Conservation (phyloP, 2,329 filamentous ascomycete species). For the Penicillium freii region DNA sequence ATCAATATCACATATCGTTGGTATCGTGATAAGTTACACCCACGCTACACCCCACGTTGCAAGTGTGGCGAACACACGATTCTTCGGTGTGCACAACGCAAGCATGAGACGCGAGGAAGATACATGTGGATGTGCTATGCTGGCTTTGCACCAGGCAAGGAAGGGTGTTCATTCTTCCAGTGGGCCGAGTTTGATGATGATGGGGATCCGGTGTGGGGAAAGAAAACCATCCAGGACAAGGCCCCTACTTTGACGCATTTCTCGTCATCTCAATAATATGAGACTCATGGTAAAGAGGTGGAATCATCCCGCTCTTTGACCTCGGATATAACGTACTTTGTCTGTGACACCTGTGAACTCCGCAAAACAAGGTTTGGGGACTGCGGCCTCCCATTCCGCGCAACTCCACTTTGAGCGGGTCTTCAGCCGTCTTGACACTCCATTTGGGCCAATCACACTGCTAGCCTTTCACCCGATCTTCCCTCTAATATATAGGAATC, state of each 20-base stretch:
- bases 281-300: background rate
- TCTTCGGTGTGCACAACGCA: conserved; percentile 75
- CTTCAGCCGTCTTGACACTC: background rate
- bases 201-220: conserved; percentile 69
- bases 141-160: conserved; percentile 45
- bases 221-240: conserved; percentile 14
- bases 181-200: conserved; percentile 88
- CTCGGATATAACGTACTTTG: background rate
- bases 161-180: conserved; percentile 73
- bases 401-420: background rate
- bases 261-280: conserved; percentile 21
- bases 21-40: conserved; percentile 75
- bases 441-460: background rate
- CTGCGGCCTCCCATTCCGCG: background rate
- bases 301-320: background rate
- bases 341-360: background rate
- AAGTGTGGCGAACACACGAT: conserved; percentile 67
- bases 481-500: background rate
- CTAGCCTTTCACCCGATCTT: background rate
- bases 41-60: conserved; percentile 74
- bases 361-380: background rate
- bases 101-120: conserved; percentile 69
- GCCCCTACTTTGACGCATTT: conserved; percentile 30
- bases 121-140: conserved; percentile 96
- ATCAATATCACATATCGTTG: conserved; percentile 94